These are phyloP conservation scores for Sparassis latifolia DNA, from an alignment of 1,284 basidiomycete species.

Conservation along the genomic window DNA sequence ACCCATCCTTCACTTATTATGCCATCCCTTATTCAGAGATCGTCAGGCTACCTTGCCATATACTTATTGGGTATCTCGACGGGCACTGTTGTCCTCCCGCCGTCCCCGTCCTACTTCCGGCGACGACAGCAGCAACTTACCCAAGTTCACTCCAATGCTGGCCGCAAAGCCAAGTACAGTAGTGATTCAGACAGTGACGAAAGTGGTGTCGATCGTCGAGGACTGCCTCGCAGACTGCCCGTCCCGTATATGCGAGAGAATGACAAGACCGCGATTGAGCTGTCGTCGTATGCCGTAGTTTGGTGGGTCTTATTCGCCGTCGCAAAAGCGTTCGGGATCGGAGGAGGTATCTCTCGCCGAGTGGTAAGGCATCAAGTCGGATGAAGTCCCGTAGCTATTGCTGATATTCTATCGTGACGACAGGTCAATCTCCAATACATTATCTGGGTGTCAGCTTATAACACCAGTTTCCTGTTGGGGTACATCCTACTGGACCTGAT, in stretches of 20 bases:
- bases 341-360: slow-evolving; percentile 64
- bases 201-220: slow-evolving; percentile 7
- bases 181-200: slow-evolving; percentile 17
- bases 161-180: slow-evolving; percentile 11
- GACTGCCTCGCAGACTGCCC: not conserved
- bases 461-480: slow-evolving; percentile 77
- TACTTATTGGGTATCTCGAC: slow-evolving; percentile 82
- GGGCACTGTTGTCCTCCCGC: slow-evolving; percentile 78
- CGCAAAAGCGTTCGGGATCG: slow-evolving; percentile 30
- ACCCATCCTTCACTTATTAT: not conserved
- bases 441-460: slow-evolving; percentile 87
- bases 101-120: slow-evolving; percentile 68
- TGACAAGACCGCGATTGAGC: slow-evolving; percentile 68
- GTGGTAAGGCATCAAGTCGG: slow-evolving; percentile 42
- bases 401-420: not conserved
- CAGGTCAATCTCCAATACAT: slow-evolving; percentile 89
- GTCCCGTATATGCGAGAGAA: slow-evolving; percentile 37
- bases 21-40: not conserved
- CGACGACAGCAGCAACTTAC: slow-evolving; percentile 22
- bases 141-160: not conserved
- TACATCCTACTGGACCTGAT: slow-evolving; percentile 75
- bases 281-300: slow-evolving; percentile 69
- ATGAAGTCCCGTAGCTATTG: not conserved
- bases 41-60: slow-evolving; percentile 83
- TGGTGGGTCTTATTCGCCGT: slow-evolving; percentile 70